A percentile compares a stretch with the other conserved stretches of the same genome.
These are phyloP conservation scores for Blumeriella jaapii DNA, from an alignment of 2,329 filamentous ascomycete genomes.

Conservation along the genomic window DNA sequence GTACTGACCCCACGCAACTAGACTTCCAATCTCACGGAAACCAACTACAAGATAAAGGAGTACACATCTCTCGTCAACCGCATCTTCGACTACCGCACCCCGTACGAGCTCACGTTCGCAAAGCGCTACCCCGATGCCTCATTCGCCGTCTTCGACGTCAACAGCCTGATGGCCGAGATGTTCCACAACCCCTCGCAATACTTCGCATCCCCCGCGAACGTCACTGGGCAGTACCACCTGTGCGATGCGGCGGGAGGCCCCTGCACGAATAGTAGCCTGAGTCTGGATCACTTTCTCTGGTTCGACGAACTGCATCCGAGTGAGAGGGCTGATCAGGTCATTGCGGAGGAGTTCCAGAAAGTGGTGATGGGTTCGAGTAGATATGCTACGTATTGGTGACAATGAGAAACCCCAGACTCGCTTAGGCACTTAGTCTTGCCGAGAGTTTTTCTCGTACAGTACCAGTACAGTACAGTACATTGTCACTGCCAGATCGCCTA, in stretches of 20 bases:
- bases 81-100: slow-evolving; percentile 38
- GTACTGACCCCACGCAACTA: slow-evolving; percentile 28
- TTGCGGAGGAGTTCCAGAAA: slow-evolving; percentile 44
- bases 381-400: slow-evolving; percentile 28
- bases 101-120: slow-evolving; percentile 34
- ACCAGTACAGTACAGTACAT: too few species aligned
- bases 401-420: too few species aligned
- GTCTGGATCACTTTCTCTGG: slow-evolving; percentile 56
- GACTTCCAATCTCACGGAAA: slow-evolving; percentile 36
- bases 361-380: slow-evolving; percentile 36
- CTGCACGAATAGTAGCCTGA: slow-evolving; percentile 29
- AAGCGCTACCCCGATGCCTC: slow-evolving; percentile 44
- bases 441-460: too few species aligned
- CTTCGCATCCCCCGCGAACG: slow-evolving; percentile 51
- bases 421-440: too few species aligned
- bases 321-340: slow-evolving; percentile 45
- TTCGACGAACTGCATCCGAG: slow-evolving; percentile 65
- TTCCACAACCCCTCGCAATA: slow-evolving; percentile 48
- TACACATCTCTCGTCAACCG: slow-evolving; percentile 40
- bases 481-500: too few species aligned
- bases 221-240: slow-evolving; percentile 43
- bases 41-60: slow-evolving; percentile 36
- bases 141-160: slow-evolving; percentile 56
- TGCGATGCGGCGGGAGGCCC: slow-evolving; percentile 32
- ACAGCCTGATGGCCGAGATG: slow-evolving; percentile 54